phyloP scores from a whole-genome alignment of 1,284 basidiomycete species.

The Ustilago esculenta region DNA sequence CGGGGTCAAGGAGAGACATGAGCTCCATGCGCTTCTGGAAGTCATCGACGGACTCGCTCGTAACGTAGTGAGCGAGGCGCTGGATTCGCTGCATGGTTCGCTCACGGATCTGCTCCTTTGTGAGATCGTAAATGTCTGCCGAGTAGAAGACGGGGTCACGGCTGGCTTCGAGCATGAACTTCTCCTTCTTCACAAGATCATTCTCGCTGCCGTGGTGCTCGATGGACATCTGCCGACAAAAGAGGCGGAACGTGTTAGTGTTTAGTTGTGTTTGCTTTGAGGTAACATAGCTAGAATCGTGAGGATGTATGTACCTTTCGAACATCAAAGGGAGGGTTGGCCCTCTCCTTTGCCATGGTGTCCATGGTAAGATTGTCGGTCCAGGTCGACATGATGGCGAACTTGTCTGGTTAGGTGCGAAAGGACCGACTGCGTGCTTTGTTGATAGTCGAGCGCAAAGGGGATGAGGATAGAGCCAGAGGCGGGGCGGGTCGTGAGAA shows the following conservation, averaged over 20 bases:
- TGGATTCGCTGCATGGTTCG: slow-evolving; percentile 59
- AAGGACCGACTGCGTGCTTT: slow-evolving; percentile 6
- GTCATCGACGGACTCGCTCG: slow-evolving; percentile 62
- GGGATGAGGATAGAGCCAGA: neutral
- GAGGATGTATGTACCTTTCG: slow-evolving; percentile 62
- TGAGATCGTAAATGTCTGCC: slow-evolving; percentile 72
- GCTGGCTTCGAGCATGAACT: slow-evolving; percentile 70
- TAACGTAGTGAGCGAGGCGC: slow-evolving; percentile 62
- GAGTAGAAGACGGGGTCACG: slow-evolving; percentile 71
- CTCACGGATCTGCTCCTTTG: slow-evolving; percentile 71
- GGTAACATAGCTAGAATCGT: too few species aligned
- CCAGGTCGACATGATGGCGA: slow-evolving; percentile 46
- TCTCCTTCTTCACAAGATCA: slow-evolving; percentile 65
- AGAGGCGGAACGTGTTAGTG: neutral
- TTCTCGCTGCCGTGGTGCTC: slow-evolving; percentile 67
- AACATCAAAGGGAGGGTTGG: slow-evolving; percentile 70
- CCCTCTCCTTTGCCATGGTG: slow-evolving; percentile 69
- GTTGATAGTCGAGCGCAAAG: neutral
- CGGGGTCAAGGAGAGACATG: slow-evolving; percentile 69
- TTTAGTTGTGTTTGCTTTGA: too few species aligned
- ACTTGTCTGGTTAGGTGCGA: slow-evolving; percentile 31
- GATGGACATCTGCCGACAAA: slow-evolving; percentile 61
- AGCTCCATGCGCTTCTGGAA: slow-evolving; percentile 72
- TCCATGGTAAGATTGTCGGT: slow-evolving; percentile 61
- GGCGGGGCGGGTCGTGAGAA: neutral